phyloP scores from a whole-genome alignment of 2,329 filamentous ascomycete species.

The Talaromyces sp. region DNA sequence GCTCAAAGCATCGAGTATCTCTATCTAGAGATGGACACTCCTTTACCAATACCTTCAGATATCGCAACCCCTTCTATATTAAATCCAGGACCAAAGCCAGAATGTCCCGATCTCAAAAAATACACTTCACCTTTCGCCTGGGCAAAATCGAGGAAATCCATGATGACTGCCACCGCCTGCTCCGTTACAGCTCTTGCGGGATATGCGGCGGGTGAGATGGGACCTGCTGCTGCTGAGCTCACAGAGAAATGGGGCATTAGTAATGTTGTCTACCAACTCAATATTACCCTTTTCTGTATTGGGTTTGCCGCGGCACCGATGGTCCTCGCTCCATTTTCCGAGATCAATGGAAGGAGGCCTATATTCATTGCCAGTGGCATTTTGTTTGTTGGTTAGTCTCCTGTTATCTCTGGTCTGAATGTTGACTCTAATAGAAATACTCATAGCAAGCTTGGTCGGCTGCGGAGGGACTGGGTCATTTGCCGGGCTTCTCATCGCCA shows the following conservation, averaged over 20 bases:
- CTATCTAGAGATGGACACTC: not conserved
- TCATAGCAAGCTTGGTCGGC: not conserved
- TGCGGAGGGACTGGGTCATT: conserved; percentile 1
- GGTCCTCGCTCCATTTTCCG: not conserved
- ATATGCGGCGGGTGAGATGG: not conserved
- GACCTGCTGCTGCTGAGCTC: not conserved
- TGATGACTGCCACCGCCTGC: not conserved
- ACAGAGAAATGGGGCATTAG: conserved; percentile 2
- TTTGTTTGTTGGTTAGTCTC: not conserved
- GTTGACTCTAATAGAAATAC: not conserved
- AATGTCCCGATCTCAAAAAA: not conserved
- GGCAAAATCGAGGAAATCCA: not conserved
- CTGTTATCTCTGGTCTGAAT: not conserved
- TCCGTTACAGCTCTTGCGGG: not conserved
- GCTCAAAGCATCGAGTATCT: not conserved
- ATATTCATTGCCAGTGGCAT: conserved; percentile 3
- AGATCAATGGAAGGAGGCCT: not conserved
- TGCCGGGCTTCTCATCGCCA: not conserved
- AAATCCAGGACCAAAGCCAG: not conserved
- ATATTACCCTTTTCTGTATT: conserved; percentile 1
- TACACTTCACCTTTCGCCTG: not conserved
- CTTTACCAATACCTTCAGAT: not conserved
- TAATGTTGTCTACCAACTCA: not conserved
- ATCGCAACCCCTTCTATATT: not conserved
- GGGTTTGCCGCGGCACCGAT: conserved; percentile 5